These are phyloP conservation scores for Trichoderma koningii DNA, from an alignment of 2,329 filamentous ascomycete genomes.

Conservation along the genomic window DNA sequence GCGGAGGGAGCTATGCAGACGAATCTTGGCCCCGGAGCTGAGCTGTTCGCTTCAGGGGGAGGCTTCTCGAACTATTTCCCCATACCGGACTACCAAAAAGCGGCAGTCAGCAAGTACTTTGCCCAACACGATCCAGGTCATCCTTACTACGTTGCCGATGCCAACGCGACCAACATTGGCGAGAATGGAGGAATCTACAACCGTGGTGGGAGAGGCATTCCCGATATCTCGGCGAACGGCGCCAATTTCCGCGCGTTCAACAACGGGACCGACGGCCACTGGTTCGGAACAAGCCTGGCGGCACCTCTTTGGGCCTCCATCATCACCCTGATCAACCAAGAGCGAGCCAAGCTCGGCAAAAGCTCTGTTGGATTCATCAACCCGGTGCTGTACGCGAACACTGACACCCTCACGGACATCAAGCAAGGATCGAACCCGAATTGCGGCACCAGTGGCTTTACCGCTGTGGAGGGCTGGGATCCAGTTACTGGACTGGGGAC, in stretches of 20 bases:
- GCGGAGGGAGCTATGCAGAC: conserved; percentile 28
- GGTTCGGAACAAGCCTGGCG: conserved; percentile 31
- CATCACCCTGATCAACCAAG: conserved; percentile 33
- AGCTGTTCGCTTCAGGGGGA: conserved; percentile 33
- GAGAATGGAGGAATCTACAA: conserved; percentile 39
- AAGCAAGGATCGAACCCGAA: conserved; percentile 43
- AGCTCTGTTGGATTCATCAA: conserved; percentile 46
- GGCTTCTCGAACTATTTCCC: conserved; percentile 43
- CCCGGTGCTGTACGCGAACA: conserved; percentile 42
- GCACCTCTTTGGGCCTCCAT: conserved; percentile 32
- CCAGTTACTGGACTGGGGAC: conserved; percentile 28
- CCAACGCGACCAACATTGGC: conserved; percentile 43
- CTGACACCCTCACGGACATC: conserved; percentile 44
- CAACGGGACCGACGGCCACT: conserved; percentile 3
- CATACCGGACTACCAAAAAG: conserved; percentile 36
- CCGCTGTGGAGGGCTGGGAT: conserved; percentile 28
- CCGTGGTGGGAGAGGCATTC: conserved; percentile 42
- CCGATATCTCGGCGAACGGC: conserved; percentile 47
- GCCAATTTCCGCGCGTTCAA: conserved; percentile 48
- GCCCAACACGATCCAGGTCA: conserved; percentile 31
- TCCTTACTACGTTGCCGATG: conserved; percentile 33
- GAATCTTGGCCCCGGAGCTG: conserved; percentile 25
- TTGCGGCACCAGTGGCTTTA: conserved; percentile 35
- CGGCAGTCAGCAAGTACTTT: conserved; percentile 35
- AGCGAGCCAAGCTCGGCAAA: conserved; percentile 37